Percentiles rank a stretch among this genome's conserved stretches.
phyloP scores from a whole-genome alignment of 2,329 filamentous ascomycete genomes.

The Plectosphaerella plurivora region DNA sequence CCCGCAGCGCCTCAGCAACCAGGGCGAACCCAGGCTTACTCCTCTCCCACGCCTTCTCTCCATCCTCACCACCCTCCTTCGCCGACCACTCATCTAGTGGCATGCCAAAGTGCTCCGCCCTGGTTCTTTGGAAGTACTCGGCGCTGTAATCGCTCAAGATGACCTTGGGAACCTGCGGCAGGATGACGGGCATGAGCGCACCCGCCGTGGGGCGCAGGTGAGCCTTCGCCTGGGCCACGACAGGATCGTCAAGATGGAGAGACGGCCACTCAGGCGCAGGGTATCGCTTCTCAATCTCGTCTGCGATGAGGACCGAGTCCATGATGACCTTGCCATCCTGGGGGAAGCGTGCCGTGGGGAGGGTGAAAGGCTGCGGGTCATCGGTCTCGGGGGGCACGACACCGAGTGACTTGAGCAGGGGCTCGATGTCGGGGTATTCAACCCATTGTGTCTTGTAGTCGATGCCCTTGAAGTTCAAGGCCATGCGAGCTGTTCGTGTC shows the following conservation, averaged over 20 bases:
- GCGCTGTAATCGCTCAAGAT: slow-evolving; percentile 47
- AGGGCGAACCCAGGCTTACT: slow-evolving; percentile 30
- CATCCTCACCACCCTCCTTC: slow-evolving; percentile 44
- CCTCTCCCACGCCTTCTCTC: slow-evolving; percentile 43
- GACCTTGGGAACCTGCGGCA: slow-evolving; percentile 41
- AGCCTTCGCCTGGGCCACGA: slow-evolving; percentile 37
- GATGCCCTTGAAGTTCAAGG: slow-evolving; percentile 64
- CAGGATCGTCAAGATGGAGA: slow-evolving; percentile 51
- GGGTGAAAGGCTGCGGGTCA: slow-evolving; percentile 39
- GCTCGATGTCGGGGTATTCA: slow-evolving; percentile 62
- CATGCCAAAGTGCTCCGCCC: slow-evolving; percentile 46
- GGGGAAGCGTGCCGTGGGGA: slow-evolving; percentile 50
- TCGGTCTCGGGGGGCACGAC: slow-evolving; percentile 38
- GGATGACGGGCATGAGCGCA: slow-evolving; percentile 32
- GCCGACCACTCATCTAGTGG: slow-evolving; percentile 42
- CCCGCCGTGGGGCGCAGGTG: slow-evolving; percentile 26
- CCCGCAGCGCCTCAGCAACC: slow-evolving; percentile 43
- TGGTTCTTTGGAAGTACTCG: slow-evolving; percentile 52
- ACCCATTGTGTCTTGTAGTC: slow-evolving; percentile 67
- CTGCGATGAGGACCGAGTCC: slow-evolving; percentile 59
- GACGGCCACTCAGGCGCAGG: slow-evolving; percentile 42
- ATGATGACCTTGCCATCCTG: slow-evolving; percentile 53
- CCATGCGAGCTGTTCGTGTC: slow-evolving; percentile 49
- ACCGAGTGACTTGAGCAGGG: slow-evolving; percentile 41
- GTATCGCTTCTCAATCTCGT: slow-evolving; percentile 52